These are phyloP conservation scores for Darksidea phi DNA, from an alignment of 495 filamentous ascomycete genomes.

Conservation along the genomic window DNA sequence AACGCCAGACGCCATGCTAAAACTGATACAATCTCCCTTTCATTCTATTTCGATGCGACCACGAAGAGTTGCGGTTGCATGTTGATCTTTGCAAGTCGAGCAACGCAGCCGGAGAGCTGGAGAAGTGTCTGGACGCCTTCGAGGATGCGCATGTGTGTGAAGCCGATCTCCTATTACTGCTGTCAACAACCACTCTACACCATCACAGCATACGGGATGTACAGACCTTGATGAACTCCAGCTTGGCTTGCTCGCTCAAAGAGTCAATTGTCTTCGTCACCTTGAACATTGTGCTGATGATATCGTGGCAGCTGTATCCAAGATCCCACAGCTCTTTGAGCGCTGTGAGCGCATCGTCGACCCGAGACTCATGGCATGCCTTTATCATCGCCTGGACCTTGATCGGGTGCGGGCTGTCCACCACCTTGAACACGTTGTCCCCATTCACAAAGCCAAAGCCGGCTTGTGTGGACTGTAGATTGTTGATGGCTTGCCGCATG, in stretches of 20 bases:
- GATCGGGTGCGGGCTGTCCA: conserved; percentile 94
- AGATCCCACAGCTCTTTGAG: conserved; percentile 91
- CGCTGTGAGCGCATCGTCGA: conserved; percentile 81
- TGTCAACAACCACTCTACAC: background rate
- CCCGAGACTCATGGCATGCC: conserved; percentile 86
- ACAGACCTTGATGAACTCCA: conserved; percentile 79
- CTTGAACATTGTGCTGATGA: conserved; percentile 98
- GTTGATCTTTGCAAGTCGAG: conserved; percentile 86
- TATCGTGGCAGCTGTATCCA: conserved; percentile 94
- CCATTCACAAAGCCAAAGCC: conserved; percentile 96
- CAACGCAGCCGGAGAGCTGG: conserved; percentile 88
- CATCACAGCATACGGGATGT: background rate
- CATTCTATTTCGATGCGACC: conserved; percentile 7
- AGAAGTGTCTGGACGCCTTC: conserved; percentile 94
- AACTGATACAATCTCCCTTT: background rate
- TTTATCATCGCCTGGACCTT: conserved; percentile 99
- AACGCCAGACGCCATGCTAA: conserved; percentile 30
- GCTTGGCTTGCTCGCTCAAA: conserved; percentile 86
- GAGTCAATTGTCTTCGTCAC: conserved; percentile 93
- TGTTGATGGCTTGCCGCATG: conserved; percentile 99
- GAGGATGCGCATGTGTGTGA: conserved; percentile 97
- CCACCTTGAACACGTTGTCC: conserved; percentile 97
- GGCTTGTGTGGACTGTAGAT: conserved; percentile 90
- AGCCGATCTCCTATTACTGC: conserved; percentile 72
- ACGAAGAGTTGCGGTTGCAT: conserved; percentile 90